Evolutionary conservation across 2,329 filamentous ascomycete species (phyloP).

Genomic region (Tolypocladium tundrense): DNA sequence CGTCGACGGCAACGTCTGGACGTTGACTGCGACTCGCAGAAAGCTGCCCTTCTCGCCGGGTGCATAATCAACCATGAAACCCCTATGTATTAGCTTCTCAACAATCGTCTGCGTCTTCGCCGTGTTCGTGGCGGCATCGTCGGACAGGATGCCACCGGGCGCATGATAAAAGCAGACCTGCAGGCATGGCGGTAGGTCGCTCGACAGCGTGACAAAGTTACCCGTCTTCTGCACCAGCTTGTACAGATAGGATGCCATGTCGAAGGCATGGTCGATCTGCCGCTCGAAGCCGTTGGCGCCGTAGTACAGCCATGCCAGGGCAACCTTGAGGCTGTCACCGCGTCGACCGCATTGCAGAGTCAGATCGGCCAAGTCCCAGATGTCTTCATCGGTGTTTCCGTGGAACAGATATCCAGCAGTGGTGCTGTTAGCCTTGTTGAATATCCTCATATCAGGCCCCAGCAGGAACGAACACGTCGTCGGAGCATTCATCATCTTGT

Average conservation of each 20-base stretch:
- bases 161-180: slow-evolving; percentile 94
- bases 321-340: slow-evolving; percentile 79
- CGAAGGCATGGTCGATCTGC: slow-evolving; percentile 65
- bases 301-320: slow-evolving; percentile 83
- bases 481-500: slow-evolving; percentile 94
- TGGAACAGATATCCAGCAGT: slow-evolving; percentile 83
- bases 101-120: slow-evolving; percentile 38
- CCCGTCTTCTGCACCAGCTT: slow-evolving; percentile 39
- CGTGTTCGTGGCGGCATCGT: slow-evolving; percentile 35
- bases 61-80: slow-evolving; percentile 54
- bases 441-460: slow-evolving; percentile 61
- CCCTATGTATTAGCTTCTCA: slow-evolving; percentile 33
- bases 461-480: slow-evolving; percentile 87
- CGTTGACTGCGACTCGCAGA: slow-evolving; percentile 50
- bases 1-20: slow-evolving; percentile 40
- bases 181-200: slow-evolving; percentile 73
- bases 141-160: slow-evolving; percentile 36
- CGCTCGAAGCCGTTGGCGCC: slow-evolving; percentile 61
- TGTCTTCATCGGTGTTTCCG: slow-evolving; percentile 41
- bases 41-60: slow-evolving; percentile 45
- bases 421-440: slow-evolving; percentile 77
- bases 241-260: slow-evolving; percentile 59
- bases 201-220: slow-evolving; percentile 62
- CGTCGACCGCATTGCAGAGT: slow-evolving; percentile 88
- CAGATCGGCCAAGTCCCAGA: slow-evolving; percentile 85